A percentile compares a stretch with the other conserved stretches of the same genome.
Evolutionary conservation across 2,329 filamentous ascomycete genomes (phyloP).

Genomic region (Cladophialophora chaetospira): DNA sequence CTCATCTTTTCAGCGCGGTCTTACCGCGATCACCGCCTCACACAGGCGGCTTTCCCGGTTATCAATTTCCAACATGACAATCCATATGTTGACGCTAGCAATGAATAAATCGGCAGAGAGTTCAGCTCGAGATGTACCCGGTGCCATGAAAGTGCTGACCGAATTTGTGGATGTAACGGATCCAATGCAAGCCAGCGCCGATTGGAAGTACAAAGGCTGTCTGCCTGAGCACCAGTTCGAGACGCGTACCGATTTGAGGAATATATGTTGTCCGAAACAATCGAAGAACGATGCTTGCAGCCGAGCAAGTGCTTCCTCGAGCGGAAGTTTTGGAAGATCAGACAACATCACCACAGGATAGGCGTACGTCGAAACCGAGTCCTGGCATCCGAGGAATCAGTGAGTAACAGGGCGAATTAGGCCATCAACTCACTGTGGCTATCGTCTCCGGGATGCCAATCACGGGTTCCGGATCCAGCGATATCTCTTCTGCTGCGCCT

Average conservation of each 20-base stretch:
- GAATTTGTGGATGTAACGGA: neutral
- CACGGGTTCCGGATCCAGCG: slow-evolving; percentile 12
- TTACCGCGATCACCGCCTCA: slow-evolving; percentile 13
- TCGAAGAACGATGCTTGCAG: slow-evolving; percentile 9
- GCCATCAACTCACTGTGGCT: neutral
- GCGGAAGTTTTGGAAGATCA: slow-evolving; percentile 3
- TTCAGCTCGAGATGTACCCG: neutral
- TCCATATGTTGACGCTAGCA: slow-evolving; percentile 7
- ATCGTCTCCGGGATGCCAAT: slow-evolving; percentile 10
- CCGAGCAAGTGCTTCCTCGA: slow-evolving; percentile 1
- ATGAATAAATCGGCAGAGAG: slow-evolving; percentile 8
- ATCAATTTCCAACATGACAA: slow-evolving; percentile 19
- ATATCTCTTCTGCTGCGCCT: slow-evolving; percentile 9
- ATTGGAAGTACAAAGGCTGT: slow-evolving; percentile 13
- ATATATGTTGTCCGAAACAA: slow-evolving; percentile 14
- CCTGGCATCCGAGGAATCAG: neutral
- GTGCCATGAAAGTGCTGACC: no score
- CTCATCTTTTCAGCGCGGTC: no score
- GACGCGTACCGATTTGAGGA: slow-evolving; percentile 3
- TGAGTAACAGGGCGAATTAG: neutral
- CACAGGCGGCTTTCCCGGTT: slow-evolving; percentile 13
- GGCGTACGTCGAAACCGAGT: slow-evolving; percentile 9
- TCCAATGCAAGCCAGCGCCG: slow-evolving; percentile 18
- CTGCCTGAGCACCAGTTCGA: neutral
- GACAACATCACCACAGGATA: slow-evolving; percentile 21